These are phyloP conservation scores for Beauveria scarabaeidicola DNA, from an alignment of 2,329 filamentous ascomycete genomes.

Conservation along the genomic window DNA sequence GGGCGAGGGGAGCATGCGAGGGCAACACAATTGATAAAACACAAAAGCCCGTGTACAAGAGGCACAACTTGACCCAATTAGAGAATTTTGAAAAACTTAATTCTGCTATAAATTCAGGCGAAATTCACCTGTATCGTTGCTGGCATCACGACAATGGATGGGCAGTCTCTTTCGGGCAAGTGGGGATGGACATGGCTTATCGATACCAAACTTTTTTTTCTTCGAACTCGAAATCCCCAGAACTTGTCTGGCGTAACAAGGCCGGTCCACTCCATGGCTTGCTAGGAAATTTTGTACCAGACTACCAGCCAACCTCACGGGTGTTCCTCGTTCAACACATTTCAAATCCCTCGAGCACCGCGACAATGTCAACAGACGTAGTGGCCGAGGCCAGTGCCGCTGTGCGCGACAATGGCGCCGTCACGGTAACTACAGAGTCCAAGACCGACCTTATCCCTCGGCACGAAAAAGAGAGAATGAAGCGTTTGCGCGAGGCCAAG, in stretches of 20 bases:
- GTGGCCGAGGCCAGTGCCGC: constrained; percentile 22
- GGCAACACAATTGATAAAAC: too few species aligned
- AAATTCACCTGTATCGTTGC: too few species aligned
- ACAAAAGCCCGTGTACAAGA: neutral
- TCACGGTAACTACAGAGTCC: constrained; percentile 36
- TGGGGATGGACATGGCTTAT: neutral
- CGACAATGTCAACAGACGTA: neutral
- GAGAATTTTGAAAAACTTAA: too few species aligned
- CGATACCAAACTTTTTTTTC: constrained; percentile 10
- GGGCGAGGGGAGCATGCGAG: neutral
- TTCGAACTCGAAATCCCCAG: neutral
- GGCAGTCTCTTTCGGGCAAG: constrained; percentile 5
- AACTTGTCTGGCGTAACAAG: neutral
- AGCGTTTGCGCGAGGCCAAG: constrained; percentile 54
- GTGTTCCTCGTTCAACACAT: neutral
- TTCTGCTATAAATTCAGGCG: too few species aligned
- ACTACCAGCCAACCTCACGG: neutral
- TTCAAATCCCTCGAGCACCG: neutral
- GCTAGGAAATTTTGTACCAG: neutral
- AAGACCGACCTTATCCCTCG: constrained; percentile 45
- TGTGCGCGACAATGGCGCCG: constrained; percentile 43
- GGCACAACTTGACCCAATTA: too few species aligned
- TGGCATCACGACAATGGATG: too few species aligned
- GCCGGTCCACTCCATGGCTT: neutral
- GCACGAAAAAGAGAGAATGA: constrained; percentile 41